Base-by-base conservation (phyloP, 176 grass and related monocot species). In the Thalia dealbata region DNA sequence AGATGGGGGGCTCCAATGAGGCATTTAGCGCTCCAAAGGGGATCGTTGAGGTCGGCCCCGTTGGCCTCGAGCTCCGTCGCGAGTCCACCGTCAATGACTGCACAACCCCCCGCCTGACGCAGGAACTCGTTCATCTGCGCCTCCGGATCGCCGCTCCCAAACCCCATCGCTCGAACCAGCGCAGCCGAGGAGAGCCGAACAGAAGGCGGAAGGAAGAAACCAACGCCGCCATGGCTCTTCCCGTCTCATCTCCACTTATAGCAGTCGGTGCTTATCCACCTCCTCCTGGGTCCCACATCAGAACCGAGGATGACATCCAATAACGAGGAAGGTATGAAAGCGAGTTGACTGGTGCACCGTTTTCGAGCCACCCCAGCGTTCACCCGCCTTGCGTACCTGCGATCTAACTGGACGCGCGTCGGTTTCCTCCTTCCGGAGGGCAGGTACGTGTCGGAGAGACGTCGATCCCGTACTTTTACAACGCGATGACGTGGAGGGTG, bases 21-120 rank as follows among this genome's bases (percentile, higher is more conserved):
- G 77, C 95, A 99, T 79, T 84, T 99, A 74, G 90, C 95, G 79
- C 95, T 99, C 95, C 95, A 99, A 67, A 99, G 95, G 38, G 95
- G 95, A 72, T 99, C 95, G 74, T 99, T 99, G 54, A 99, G 84
- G 81, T 99, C 77, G 16, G 90, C 90, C 62, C 95, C 95, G 51
- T 91, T 72, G 85, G 95, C 83, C 73, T 99, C 95, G 19, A 99
- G 95, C 83, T 99, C 95, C 44, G 95, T 99, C 63, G 95, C 95
- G 46, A 99, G 73, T 52, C 95, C 95, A 48, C 95, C 95, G 81
- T 99, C 95, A 32, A 99, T 67, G 38, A 99, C 85, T 6, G 84
- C 79, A 74, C 67, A 99, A 32, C 81, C 85, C 18, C 67, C 95
- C 59, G 28, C 78, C 66, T 77, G 74, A 72, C 61, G 28, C 0